Evolutionary conservation across 1,284 basidiomycete genomes (phyloP).

Genomic region (Gomphus sp.): DNA sequence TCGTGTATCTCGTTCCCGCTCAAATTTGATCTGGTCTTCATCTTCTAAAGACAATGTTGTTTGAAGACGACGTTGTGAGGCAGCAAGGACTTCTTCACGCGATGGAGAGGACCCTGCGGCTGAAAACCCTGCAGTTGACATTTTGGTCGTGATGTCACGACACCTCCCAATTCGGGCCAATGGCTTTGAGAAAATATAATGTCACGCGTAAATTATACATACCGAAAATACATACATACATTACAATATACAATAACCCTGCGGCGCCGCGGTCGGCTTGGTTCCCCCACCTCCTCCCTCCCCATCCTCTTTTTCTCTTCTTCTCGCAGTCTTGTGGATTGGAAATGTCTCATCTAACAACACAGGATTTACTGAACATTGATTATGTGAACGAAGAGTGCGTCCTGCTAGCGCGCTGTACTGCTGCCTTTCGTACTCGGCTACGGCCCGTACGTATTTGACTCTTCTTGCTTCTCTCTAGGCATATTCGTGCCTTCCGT

Average conservation of each 20-base stretch:
- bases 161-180: too few relatives aligned
- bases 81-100: conserved; percentile 6
- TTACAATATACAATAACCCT: neutral
- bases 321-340: neutral
- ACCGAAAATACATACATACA: too few relatives aligned
- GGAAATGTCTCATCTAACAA: neutral
- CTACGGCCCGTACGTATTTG: neutral
- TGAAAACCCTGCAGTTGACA: neutral
- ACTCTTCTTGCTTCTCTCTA: conserved; percentile 21
- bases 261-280: neutral
- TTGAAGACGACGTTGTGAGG: conserved; percentile 3
- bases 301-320: too few relatives aligned
- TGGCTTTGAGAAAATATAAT: neutral
- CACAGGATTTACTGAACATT: conserved; percentile 22
- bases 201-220: neutral
- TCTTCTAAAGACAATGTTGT: neutral
- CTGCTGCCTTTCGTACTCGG: neutral
- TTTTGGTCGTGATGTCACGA: neutral
- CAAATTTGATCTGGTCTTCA: conserved; percentile 21
- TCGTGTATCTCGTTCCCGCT: conserved; percentile 51
- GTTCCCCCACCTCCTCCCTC: neutral
- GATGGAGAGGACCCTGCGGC: neutral
- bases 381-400: conserved; percentile 71
- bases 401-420: conserved; percentile 16
- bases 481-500: conserved; percentile 65